Percentiles rank a stretch among this genome's conserved stretches.
Conservation (phyloP, 768 basidiomycete genomes). For the Lactifluus subvellereus region DNA sequence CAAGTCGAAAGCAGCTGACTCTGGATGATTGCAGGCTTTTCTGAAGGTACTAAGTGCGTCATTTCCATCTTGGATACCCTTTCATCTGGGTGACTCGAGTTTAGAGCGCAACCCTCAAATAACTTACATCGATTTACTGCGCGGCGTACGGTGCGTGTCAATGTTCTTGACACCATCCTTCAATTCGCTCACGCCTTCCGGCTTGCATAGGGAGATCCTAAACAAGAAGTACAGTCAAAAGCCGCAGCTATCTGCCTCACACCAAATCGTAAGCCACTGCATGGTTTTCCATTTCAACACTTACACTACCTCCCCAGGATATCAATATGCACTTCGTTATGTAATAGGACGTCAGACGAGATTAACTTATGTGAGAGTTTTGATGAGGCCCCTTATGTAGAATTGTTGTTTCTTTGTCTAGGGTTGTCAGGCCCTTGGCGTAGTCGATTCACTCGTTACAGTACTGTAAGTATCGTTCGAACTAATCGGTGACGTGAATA, state of each 20-base stretch:
- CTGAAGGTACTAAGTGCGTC: constrained; percentile 47
- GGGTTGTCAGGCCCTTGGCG: no score
- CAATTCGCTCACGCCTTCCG: background rate
- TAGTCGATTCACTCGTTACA: no score
- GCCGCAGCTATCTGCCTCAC: constrained; percentile 69
- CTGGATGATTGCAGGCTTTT: constrained; percentile 42
- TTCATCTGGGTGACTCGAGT: background rate
- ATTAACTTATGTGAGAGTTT: background rate
- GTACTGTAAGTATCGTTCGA: no score
- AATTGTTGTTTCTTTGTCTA: background rate
- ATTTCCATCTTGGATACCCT: background rate
- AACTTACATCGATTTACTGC: constrained; percentile 17
- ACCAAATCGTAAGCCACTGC: constrained; percentile 46
- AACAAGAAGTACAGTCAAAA: constrained; percentile 60
- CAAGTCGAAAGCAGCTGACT: background rate
- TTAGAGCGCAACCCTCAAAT: constrained; percentile 37
- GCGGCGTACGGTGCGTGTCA: constrained; percentile 14
- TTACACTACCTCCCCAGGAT: background rate
- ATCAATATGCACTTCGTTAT: constrained; percentile 1
- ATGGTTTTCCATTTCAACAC: background rate
- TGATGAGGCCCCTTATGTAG: background rate
- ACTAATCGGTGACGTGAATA: no score
- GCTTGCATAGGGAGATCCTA: constrained; percentile 43
- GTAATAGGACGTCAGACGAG: constrained; percentile 2
- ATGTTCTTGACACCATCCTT: background rate